Conservation (phyloP, 2,329 filamentous ascomycete species). For the Paracorniculantispora psalliotae region DNA sequence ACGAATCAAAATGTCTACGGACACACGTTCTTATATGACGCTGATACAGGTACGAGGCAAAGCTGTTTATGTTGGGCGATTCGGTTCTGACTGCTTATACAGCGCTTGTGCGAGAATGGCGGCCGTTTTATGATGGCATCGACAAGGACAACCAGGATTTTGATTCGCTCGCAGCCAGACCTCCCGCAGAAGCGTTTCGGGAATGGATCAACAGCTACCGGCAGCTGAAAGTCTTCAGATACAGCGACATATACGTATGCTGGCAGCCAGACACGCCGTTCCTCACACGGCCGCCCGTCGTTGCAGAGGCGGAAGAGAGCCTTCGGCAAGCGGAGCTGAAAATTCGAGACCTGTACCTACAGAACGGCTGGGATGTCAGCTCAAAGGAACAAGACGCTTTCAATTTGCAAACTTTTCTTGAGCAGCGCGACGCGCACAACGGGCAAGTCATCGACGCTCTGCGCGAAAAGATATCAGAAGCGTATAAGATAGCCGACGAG, state of each 20-base stretch:
- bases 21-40: background rate
- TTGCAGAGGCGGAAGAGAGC: background rate
- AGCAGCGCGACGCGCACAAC: background rate
- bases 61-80: background rate
- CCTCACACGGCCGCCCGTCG: background rate
- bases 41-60: background rate
- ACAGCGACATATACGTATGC: background rate
- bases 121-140: background rate
- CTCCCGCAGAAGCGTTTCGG: background rate
- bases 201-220: background rate
- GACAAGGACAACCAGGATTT: background rate
- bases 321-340: background rate
- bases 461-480: background rate
- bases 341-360: background rate
- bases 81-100: background rate
- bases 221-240: background rate
- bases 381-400: background rate
- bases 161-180: no score
- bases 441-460: background rate
- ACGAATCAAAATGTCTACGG: background rate
- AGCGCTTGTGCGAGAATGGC: background rate
- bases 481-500: no score
- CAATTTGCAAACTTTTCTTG: background rate
- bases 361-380: background rate
- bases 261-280: background rate